A percentile compares a stretch with the other conserved stretches of the same genome.
Conservation (phyloP, 805 yeast genomes). For the Kluyveromyces siamensis region DNA sequence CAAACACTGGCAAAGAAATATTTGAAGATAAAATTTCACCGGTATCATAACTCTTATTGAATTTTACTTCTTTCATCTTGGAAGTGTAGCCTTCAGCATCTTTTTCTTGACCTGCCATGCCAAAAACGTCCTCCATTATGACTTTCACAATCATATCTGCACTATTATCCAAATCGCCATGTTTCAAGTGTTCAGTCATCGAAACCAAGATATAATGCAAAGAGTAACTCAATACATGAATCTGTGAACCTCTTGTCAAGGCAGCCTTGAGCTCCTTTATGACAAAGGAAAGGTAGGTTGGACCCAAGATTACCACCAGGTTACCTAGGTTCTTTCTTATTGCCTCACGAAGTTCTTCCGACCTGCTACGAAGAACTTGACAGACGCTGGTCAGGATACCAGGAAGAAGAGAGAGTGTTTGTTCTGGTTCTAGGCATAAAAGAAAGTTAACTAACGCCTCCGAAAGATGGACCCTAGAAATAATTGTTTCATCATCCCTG, state of each 20-base stretch:
- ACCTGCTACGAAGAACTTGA: constrained; percentile 75
- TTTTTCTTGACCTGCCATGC: constrained; percentile 86
- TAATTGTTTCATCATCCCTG: constrained; percentile 72
- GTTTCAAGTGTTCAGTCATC: constrained; percentile 36
- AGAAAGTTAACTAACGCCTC: constrained; percentile 69
- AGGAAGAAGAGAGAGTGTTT: constrained; percentile 55
- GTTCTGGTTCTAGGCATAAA: constrained; percentile 49
- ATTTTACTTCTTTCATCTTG: constrained; percentile 83
- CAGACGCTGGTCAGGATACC: constrained; percentile 80
- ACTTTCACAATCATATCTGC: constrained; percentile 53
- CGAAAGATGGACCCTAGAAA: constrained; percentile 67
- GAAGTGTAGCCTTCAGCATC: constrained; percentile 87
- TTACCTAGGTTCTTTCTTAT: constrained; percentile 67
- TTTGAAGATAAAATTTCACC: constrained; percentile 68
- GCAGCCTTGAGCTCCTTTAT: constrained; percentile 73
- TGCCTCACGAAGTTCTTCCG: constrained; percentile 83
- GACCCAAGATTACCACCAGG: constrained; percentile 58
- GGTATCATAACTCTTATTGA: constrained; percentile 79
- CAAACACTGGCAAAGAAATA: constrained; percentile 49
- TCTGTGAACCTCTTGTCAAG: constrained; percentile 80
- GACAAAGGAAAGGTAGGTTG: constrained; percentile 63
- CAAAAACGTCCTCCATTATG: constrained; percentile 89
- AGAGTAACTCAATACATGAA: constrained; percentile 86
- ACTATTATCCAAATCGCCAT: constrained; percentile 70
- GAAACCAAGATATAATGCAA: constrained; percentile 63